These are phyloP conservation scores for Tricholoma terreum DNA, from an alignment of 768 basidiomycete species.

Conservation along the genomic window DNA sequence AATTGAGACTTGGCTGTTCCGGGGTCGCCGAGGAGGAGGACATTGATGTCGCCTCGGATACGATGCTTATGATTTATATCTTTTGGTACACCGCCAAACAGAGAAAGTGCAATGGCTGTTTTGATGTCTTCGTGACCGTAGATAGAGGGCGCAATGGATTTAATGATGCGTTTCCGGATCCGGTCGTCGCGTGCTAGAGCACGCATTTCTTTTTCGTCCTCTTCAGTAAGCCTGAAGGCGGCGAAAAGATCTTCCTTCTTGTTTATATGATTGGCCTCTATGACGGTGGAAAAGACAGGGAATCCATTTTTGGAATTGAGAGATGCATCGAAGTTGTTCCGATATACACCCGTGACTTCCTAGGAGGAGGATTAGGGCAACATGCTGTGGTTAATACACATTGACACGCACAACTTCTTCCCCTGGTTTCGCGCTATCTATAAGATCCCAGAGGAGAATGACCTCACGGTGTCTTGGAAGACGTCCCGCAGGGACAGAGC, in stretches of 20 bases:
- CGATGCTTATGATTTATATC: constrained; percentile 96
- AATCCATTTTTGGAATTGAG: constrained; percentile 99
- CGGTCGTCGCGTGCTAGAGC: constrained; percentile 86
- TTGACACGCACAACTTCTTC: constrained; percentile 84
- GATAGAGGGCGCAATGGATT: constrained; percentile 98
- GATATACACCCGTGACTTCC: constrained; percentile 98
- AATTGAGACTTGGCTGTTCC: constrained; percentile 99
- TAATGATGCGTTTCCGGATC: constrained; percentile 95
- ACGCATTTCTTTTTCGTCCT: constrained; percentile 92
- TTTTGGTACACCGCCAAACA: constrained; percentile 93
- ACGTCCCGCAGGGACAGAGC: constrained; percentile 96
- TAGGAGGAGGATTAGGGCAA: constrained; percentile 24
- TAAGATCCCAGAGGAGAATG: constrained; percentile 95
- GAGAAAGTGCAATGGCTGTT: constrained; percentile 90
- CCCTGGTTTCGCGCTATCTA: constrained; percentile 96
- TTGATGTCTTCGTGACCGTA: constrained; percentile 99
- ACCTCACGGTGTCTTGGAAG: constrained; percentile 96
- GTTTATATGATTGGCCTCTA: constrained; percentile 98
- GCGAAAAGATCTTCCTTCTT: constrained; percentile 99
- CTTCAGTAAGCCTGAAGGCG: constrained; percentile 96
- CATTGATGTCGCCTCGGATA: constrained; percentile 97
- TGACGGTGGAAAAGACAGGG: constrained; percentile 97
- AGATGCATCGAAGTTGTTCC: constrained; percentile 98
- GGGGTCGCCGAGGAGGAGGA: constrained; percentile 94
- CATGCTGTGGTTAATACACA: constrained; percentile 8